Evolutionary conservation across 352 stramenopile species (phyloP).

Genomic region (Globisporangium heterothallicum): DNA sequence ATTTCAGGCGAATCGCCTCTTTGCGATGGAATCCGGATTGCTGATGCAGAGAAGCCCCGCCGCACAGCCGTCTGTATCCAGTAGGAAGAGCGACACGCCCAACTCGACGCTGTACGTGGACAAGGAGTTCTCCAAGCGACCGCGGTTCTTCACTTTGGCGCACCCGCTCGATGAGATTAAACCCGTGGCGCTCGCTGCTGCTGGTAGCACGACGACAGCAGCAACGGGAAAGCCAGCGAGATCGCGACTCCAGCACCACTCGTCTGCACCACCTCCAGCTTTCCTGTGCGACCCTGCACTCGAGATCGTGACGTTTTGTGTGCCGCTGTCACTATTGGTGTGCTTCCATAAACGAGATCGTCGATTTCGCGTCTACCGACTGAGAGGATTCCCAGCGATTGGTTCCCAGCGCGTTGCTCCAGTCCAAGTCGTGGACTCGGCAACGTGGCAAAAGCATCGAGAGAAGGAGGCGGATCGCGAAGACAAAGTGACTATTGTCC

Average conservation of each 20-base stretch:
- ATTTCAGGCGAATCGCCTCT: conserved; percentile 61
- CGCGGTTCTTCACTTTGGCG: conserved; percentile 66
- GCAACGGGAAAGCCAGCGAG: neutral
- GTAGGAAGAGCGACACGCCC: neutral
- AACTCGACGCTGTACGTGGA: conserved; percentile 13
- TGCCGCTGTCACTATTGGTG: conserved; percentile 31
- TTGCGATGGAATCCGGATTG: conserved; percentile 41
- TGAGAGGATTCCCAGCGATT: conserved; percentile 15
- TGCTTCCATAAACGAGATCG: conserved; percentile 42
- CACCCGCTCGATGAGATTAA: conserved; percentile 78
- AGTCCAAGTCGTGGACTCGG: conserved; percentile 33
- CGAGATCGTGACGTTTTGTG: conserved; percentile 37
- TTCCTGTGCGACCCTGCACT: conserved; percentile 55
- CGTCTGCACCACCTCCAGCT: too few species aligned
- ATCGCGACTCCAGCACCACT: neutral
- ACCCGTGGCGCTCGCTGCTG: conserved; percentile 30
- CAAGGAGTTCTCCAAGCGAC: conserved; percentile 18
- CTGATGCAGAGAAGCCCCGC: conserved; percentile 58
- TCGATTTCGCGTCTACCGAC: conserved; percentile 45
- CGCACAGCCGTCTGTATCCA: conserved; percentile 14
- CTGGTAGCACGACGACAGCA: neutral
- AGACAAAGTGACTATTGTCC: conserved; percentile 27
- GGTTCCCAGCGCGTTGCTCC: conserved; percentile 3
- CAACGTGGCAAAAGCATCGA: conserved; percentile 30
- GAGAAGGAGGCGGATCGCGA: conserved; percentile 25